These are phyloP conservation scores for Conticribra weissflogii DNA, from an alignment of 108 stramenopile species.

Conservation along the genomic window DNA sequence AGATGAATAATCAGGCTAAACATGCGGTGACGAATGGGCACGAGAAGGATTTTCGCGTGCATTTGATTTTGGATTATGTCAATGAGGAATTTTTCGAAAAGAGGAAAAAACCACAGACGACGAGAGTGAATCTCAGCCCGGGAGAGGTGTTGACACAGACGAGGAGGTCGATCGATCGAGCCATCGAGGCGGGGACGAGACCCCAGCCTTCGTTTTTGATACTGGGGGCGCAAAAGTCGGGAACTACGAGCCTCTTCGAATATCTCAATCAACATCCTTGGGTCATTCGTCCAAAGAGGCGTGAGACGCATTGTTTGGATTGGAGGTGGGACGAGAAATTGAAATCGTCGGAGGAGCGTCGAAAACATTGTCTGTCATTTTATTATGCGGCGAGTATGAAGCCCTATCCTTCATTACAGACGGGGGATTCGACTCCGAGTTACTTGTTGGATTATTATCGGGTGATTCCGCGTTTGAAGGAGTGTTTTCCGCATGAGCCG, in stretches of 20 bases:
- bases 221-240: conserved; percentile 95
- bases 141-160: conserved; percentile 91
- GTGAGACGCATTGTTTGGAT: conserved; percentile 98
- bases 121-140: conserved; percentile 60
- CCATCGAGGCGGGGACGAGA: conserved; percentile 53
- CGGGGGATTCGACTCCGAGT: conserved; percentile 96
- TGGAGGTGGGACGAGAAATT: conserved; percentile 88
- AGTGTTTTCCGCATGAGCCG: conserved; percentile 59
- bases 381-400: conserved; percentile 74
- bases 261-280: conserved; percentile 93
- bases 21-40: conserved; percentile 92
- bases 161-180: conserved; percentile 89
- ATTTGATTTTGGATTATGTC: conserved; percentile 97
- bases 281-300: conserved; percentile 70
- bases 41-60: conserved; percentile 71
- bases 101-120: conserved; percentile 25
- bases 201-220: conserved; percentile 83
- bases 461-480: conserved; percentile 89
- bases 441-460: conserved; percentile 90
- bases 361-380: conserved; percentile 72
- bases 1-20: conserved; percentile 98
- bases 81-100: conserved; percentile 48
- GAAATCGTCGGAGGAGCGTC: conserved; percentile 49
- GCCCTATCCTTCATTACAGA: conserved; percentile 73
- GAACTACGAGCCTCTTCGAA: conserved; percentile 95